Evolutionary conservation across 73 alveolate species (phyloP).

Genomic region (Urostyla sp.): DNA sequence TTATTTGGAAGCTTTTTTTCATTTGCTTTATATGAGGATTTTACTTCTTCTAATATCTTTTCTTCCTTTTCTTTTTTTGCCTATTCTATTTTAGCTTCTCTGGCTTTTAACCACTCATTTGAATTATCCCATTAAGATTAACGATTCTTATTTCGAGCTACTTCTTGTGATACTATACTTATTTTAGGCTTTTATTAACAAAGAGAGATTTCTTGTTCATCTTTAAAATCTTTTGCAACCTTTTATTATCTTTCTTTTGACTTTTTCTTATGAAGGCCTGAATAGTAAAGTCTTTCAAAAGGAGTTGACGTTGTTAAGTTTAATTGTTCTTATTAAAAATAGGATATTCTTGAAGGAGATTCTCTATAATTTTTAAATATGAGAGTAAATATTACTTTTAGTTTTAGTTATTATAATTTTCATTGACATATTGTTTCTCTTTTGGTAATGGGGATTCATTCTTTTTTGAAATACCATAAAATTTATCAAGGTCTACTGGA

Average conservation of each 20-base stretch:
- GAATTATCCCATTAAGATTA: slow-evolving; percentile 3
- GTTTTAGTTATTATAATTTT: neutral
- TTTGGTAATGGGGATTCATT: neutral
- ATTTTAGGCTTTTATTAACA: slow-evolving; percentile 27
- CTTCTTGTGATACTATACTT: slow-evolving; percentile 25
- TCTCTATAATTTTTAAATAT: neutral
- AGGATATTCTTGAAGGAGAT: neutral
- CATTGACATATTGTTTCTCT: neutral
- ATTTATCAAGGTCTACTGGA: slow-evolving; percentile 44
- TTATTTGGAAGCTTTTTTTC: neutral
- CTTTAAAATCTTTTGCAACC: neutral
- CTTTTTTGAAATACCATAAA: slow-evolving; percentile 12
- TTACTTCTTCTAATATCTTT: slow-evolving; percentile 3
- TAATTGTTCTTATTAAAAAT: neutral
- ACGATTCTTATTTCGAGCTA: slow-evolving; percentile 3
- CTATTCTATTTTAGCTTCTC: slow-evolving; percentile 40
- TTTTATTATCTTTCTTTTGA: slow-evolving; percentile 25
- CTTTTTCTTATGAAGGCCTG: slow-evolving; percentile 46
- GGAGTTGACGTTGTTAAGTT: neutral
- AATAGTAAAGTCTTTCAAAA: slow-evolving; percentile 42
- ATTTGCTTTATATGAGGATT: neutral
- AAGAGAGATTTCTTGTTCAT: neutral
- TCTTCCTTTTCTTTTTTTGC: slow-evolving; percentile 17
- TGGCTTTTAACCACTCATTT: slow-evolving; percentile 31
- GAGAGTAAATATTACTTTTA: neutral